Evolutionary conservation across 805 yeast genomes (phyloP).

Genomic region (Myxozyma neotropica): DNA sequence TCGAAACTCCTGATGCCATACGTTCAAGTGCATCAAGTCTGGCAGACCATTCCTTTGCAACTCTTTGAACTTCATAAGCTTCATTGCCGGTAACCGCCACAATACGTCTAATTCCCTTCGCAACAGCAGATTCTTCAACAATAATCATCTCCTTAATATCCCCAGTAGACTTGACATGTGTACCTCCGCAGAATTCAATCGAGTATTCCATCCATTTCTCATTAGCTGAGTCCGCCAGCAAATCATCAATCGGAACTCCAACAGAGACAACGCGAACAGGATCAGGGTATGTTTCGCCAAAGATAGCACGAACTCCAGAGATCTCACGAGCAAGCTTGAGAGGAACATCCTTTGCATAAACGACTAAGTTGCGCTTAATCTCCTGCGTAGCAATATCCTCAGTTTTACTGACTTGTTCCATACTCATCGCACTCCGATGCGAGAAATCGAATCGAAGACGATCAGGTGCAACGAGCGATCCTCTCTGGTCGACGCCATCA

Average conservation of each 20-base stretch:
- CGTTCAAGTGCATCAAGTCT: conserved; percentile 61
- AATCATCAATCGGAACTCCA: conserved; percentile 85
- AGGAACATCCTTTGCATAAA: conserved; percentile 81
- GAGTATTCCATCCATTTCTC: conserved; percentile 77
- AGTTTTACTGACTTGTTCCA: conserved; percentile 70
- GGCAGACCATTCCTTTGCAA: conserved; percentile 70
- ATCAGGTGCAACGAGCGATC: conserved; percentile 94
- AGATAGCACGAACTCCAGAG: conserved; percentile 91
- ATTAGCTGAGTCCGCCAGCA: conserved; percentile 69
- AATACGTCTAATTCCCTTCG: conserved; percentile 97
- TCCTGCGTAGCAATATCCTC: conserved; percentile 73
- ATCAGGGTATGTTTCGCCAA: conserved; percentile 98
- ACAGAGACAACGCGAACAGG: conserved; percentile 98
- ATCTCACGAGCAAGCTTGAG: conserved; percentile 73
- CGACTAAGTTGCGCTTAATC: conserved; percentile 70
- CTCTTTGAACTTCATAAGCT: conserved; percentile 86
- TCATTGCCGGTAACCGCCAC: conserved; percentile 94
- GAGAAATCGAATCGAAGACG: conserved; percentile 95
- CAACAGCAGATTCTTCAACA: conserved; percentile 94
- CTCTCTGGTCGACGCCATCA: conserved; percentile 88
- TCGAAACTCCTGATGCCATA: conserved; percentile 70
- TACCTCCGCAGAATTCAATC: conserved; percentile 98
- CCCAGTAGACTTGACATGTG: conserved; percentile 89
- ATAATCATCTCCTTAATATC: conserved; percentile 90
- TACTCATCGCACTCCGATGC: conserved; percentile 79